These are phyloP conservation scores for Fusarium pininemorale DNA, from an alignment of 2,329 filamentous ascomycete species.

Conservation along the genomic window DNA sequence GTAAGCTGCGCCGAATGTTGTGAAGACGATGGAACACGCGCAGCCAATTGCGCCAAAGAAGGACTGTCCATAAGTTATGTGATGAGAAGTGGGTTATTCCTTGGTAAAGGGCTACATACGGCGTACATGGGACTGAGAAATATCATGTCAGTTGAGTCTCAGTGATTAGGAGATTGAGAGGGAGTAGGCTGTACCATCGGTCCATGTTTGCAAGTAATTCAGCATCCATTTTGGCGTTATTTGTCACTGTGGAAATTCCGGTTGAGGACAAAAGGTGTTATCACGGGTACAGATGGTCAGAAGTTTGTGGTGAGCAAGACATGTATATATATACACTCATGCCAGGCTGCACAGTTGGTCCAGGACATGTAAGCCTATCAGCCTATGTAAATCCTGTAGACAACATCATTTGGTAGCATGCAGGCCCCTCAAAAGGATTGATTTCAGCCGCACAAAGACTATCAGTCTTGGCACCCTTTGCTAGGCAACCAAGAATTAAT, in stretches of 20 bases:
- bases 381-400: background rate
- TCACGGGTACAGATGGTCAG: background rate
- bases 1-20: slow-evolving; percentile 59
- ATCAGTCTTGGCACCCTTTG: background rate
- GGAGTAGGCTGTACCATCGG: slow-evolving; percentile 45
- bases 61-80: slow-evolving; percentile 39
- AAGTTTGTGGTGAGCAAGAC: background rate
- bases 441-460: background rate
- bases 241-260: background rate
- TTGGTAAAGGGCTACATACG: slow-evolving; percentile 44
- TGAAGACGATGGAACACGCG: slow-evolving; percentile 59
- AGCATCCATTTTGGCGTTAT: slow-evolving; percentile 42
- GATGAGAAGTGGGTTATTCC: background rate
- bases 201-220: slow-evolving; percentile 47
- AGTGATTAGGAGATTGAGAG: background rate
- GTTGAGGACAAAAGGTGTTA: background rate
- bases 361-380: background rate
- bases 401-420: background rate
- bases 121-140: slow-evolving; percentile 54
- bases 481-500: slow-evolving; percentile 12
- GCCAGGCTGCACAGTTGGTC: background rate
- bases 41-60: slow-evolving; percentile 56
- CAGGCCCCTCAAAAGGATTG: background rate
- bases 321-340: background rate
- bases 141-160: background rate